Evolutionary conservation across 1,139 yeast genomes (phyloP).

Genomic region (Barnettozyma hawaiiensis): DNA sequence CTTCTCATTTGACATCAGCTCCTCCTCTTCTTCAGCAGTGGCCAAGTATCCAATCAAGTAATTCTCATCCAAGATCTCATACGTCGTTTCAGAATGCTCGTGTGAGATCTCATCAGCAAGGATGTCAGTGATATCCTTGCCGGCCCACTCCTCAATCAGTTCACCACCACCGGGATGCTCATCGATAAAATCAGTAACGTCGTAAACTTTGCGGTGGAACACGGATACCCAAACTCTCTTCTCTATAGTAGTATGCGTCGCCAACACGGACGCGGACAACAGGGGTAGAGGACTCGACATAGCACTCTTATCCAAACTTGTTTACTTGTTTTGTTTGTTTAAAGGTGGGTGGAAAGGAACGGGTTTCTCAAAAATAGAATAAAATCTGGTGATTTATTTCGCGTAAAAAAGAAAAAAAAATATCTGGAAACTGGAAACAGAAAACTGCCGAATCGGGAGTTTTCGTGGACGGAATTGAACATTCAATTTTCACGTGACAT

Average conservation of each 20-base stretch:
- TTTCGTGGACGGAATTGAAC: too few relatives aligned
- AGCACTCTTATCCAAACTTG: neutral
- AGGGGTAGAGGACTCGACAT: constrained; percentile 34
- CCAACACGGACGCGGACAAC: constrained; percentile 39
- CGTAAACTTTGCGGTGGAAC: constrained; percentile 70
- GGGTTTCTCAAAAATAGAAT: too few relatives aligned
- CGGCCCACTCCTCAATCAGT: constrained; percentile 68
- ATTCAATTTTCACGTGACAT: too few relatives aligned
- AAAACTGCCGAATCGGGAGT: too few relatives aligned
- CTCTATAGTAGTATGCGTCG: constrained; percentile 41
- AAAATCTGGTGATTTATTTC: too few relatives aligned
- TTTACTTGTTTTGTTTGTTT: neutral
- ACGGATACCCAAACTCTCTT: constrained; percentile 74
- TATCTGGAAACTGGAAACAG: too few relatives aligned
- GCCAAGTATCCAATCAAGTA: constrained; percentile 58
- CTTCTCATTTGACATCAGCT: constrained; percentile 38
- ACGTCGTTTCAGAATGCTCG: constrained; percentile 79
- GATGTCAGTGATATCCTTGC: constrained; percentile 74
- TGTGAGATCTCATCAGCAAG: constrained; percentile 68
- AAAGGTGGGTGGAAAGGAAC: too few relatives aligned
- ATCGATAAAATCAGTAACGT: constrained; percentile 70
- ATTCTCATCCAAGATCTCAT: constrained; percentile 81
- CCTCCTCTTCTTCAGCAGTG: constrained; percentile 53
- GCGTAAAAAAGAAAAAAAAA: too few relatives aligned
- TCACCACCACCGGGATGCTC: constrained; percentile 91